Base-by-base conservation (phyloP, 2,329 filamentous ascomycete genomes). In the Xylariaceae sp. region DNA sequence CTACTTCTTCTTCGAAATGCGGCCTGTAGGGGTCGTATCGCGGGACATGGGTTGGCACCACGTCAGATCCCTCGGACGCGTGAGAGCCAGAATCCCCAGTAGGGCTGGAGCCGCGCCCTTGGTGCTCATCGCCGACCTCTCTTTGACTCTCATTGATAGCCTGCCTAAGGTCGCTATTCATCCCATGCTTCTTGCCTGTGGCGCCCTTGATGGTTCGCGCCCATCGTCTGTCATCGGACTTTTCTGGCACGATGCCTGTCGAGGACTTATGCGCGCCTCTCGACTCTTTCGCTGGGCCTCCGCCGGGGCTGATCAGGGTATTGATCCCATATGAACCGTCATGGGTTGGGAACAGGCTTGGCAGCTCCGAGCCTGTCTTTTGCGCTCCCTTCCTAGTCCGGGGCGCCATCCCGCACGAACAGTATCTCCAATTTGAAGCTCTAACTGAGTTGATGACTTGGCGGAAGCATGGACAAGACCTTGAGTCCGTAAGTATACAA, bases 271-370 rank as follows among this genome's bases (percentile, higher is more conserved):
- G 45, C 12, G 48, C 44, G 27, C 46, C 48, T 34, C 43, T 52
- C 16, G 37, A 27, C 13, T 40, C 26, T 24, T 24, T 24, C 21
- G 7, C 21, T 24, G 6, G 21, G 21, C 11, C 21, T 19, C 36
- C 14, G 16, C 50, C 46, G 21, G 48, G 16, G 18, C 45, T 54
- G 33, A 58, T 41, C 18, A 50, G 48, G 15, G 54, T 56, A 31
- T 59, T 59, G 30, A 56, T 43, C 14, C 57, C 57, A 34, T 58
- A 59, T 14, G 55, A 57, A 15, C 56, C 56, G 34, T 59, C 51
- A 37, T 56, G 52, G 19, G 47, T 46, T 3, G 54, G 57, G 34
- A 46, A 56, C 18, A 57, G 43, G 15, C 47, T 42, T 8, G 55
- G 55, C 5, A 59, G 43, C 13, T 44, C 35, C 6, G 32, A 31